Base-by-base conservation (phyloP, 1,284 basidiomycete species). In the Cyathus olla region DNA sequence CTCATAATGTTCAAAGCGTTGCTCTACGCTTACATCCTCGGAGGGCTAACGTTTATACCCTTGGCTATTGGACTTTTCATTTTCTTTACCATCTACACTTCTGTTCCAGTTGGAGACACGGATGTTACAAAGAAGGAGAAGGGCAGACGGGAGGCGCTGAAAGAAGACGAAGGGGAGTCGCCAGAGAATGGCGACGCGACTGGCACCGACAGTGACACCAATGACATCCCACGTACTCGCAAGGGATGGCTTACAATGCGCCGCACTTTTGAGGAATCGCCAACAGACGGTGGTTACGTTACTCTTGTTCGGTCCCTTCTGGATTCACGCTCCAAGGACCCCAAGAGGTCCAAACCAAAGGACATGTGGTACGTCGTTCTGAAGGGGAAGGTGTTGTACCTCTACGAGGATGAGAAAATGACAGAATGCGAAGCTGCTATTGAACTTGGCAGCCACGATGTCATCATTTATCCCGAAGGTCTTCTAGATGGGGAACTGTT, bases 351-450 rank as follows among this genome's bases (percentile, higher is more conserved):
- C 6, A 84, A 91, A 40, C 94, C 95, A 19, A 94, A 93, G 77
- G 95, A 97, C 75, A 91, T 87, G 85, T 97, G 93, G 89, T 97
- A 91, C 76, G 91, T 91, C 57, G 93, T 91, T 3, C 85, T 98
- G 72, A 97, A 97, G 83, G 94, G 94, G 48, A 91, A 88, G 67
- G 90, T 96, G 37, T 82, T 98, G 24, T 98, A 95, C 76, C 81
- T 98, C 22, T 97, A 97, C 79, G 94, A 97, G 75, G 93, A 96
- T 76, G 94, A 97, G 77, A 85, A 83, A 27, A 93, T 94, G 89
- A 86, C 86, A 48, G 95, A 97, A 69, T 95, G 94, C 77, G 91
- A 92, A 69, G 94, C 91, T 3, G 95, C 90, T 13, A 87, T 98
- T 53, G 91, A 96, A 73, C 80, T 98, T 54, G 83, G 89, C 52